Conservation (phyloP, 805 yeast species). For the Kazachstania taianensis region DNA sequence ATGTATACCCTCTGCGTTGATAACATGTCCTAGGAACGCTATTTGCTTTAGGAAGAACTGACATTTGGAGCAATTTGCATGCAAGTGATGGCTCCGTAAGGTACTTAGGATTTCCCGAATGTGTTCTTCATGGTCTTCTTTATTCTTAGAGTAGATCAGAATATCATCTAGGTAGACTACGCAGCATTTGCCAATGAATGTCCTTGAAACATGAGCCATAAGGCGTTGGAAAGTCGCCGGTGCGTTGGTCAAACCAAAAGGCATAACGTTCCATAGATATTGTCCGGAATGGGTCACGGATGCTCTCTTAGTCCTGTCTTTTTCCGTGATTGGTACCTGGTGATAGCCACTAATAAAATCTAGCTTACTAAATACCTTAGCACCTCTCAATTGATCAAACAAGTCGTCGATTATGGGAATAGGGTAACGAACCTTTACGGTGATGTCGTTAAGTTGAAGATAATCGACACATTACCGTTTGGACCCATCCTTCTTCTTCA, state of each 20-base stretch:
- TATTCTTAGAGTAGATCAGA: background rate
- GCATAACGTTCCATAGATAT: conserved; percentile 3
- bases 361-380: conserved; percentile 6
- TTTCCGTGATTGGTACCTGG: conserved; percentile 7
- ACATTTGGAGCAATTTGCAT: conserved; percentile 1
- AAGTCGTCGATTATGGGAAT: conserved; percentile 6
- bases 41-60: background rate
- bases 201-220: background rate
- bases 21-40: background rate
- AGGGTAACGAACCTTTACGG: conserved; percentile 7
- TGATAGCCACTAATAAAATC: conserved; percentile 11
- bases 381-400: conserved; percentile 2
- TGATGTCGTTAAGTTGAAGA: conserved; percentile 6
- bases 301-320: conserved; percentile 7
- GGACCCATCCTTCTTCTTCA: conserved; percentile 10
- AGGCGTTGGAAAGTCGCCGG: conserved; percentile 1
- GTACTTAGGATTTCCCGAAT: background rate
- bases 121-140: background rate
- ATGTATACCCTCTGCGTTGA: background rate
- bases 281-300: conserved; percentile 7
- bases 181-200: background rate
- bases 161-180: conserved; percentile 2
- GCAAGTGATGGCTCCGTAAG: background rate
- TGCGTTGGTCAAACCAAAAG: conserved; percentile 4
- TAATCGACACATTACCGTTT: conserved; percentile 10